Conservation (phyloP, 352 stramenopile species). For the Globisporangium uncinulatum region DNA sequence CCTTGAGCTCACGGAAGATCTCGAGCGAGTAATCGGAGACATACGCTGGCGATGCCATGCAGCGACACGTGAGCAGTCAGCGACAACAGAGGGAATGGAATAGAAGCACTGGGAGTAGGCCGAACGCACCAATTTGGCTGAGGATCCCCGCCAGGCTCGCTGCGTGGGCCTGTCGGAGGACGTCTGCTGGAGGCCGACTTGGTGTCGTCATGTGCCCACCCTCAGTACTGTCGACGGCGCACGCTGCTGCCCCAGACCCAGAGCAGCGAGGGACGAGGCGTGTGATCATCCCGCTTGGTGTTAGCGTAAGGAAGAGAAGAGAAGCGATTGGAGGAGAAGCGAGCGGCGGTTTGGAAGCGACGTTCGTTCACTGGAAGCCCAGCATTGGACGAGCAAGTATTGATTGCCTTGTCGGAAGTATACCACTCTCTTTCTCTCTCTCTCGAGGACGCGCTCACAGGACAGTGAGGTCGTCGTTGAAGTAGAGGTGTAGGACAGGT, state of each 20-base stretch:
- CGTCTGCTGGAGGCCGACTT: slow-evolving; percentile 21
- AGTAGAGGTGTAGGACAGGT: slow-evolving; percentile 90
- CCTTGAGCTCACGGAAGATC: slow-evolving; percentile 42
- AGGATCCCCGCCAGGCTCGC: slow-evolving; percentile 41
- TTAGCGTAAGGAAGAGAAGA: background rate
- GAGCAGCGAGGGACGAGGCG: slow-evolving; percentile 4
- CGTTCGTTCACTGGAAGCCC: too few species aligned
- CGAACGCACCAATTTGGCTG: slow-evolving; percentile 37
- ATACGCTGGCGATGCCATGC: slow-evolving; percentile 16
- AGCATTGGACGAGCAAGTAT: too few species aligned
- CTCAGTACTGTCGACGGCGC: background rate
- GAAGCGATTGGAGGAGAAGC: background rate
- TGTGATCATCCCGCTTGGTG: slow-evolving; percentile 8
- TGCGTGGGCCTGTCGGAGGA: slow-evolving; percentile 40
- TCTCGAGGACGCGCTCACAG: slow-evolving; percentile 22
- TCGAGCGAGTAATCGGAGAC: slow-evolving; percentile 46
- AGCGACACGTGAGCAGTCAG: too few species aligned
- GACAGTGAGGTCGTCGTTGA: slow-evolving; percentile 91
- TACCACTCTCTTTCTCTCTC: too few species aligned
- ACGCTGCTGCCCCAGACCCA: background rate
- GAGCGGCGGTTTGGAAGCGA: background rate
- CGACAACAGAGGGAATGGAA: too few species aligned
- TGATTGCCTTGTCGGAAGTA: too few species aligned
- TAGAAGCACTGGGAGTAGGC: too few species aligned
- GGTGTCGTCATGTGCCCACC: background rate